Conservation (phyloP, 108 stramenopile genomes). For the Nannochloropsis oceanica region DNA sequence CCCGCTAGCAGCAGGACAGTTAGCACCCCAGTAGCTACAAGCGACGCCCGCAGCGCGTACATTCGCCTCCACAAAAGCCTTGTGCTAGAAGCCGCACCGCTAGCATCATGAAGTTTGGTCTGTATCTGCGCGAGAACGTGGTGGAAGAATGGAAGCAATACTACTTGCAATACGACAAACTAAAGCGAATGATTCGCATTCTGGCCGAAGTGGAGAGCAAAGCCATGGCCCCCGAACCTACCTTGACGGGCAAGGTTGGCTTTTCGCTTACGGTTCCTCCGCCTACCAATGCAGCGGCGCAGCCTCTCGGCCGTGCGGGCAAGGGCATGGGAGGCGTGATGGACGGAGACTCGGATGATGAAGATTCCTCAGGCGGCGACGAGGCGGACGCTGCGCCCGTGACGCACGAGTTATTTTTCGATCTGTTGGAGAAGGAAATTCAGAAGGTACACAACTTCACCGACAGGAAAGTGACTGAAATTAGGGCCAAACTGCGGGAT, state of each 20-base stretch:
- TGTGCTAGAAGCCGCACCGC: no score
- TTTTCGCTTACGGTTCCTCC: conserved; percentile 1
- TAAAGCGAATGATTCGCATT: conserved; percentile 13
- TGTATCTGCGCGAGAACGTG: conserved; percentile 15
- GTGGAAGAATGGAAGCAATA: conserved; percentile 14
- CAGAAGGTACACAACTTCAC: conserved; percentile 72
- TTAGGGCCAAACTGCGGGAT: neutral
- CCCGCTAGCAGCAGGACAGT: no score
- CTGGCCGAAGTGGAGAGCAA: conserved; percentile 6
- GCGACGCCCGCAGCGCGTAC: no score
- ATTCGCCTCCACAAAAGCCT: no score
- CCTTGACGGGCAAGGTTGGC: neutral
- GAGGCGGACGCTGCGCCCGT: conserved; percentile 37
- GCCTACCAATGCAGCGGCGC: conserved; percentile 11
- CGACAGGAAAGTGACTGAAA: conserved; percentile 39
- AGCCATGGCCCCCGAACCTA: neutral
- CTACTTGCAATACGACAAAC: conserved; percentile 26
- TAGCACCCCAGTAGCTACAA: no score
- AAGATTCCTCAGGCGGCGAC: neutral
- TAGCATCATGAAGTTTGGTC: conserved; percentile 25
- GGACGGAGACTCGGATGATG: neutral
- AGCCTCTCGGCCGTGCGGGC: neutral
- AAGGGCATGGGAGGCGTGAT: no score
- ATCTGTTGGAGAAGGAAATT: conserved; percentile 59
- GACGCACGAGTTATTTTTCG: conserved; percentile 73